Evolutionary conservation across 176 grass and related monocot species (phyloP).

Genomic region (Eleusine indica): DNA sequence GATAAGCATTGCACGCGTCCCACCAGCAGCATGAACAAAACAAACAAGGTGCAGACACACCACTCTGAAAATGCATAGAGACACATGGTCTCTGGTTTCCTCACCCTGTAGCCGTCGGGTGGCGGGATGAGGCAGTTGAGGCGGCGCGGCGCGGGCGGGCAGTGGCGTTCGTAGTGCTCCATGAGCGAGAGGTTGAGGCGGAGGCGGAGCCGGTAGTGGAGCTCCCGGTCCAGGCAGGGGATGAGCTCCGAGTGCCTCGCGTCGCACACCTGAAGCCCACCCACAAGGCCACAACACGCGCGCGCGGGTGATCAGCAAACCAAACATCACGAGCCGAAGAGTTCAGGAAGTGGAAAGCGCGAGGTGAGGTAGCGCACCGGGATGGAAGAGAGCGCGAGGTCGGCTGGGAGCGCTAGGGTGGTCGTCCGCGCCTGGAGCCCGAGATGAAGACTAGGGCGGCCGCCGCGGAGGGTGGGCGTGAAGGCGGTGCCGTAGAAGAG

Average conservation of each 20-base stretch:
- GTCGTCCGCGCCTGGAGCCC: background rate
- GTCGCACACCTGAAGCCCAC: conserved; percentile 60
- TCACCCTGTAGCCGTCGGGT: conserved; percentile 66
- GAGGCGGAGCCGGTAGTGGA: conserved; percentile 69
- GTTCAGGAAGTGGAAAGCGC: background rate
- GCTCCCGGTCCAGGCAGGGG: conserved; percentile 67
- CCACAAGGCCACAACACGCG: no score
- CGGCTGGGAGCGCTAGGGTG: conserved; percentile 18
- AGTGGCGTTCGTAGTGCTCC: conserved; percentile 92
- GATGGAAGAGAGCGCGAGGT: conserved; percentile 56
- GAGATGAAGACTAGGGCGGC: background rate
- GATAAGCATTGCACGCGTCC: background rate
- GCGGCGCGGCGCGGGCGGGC: conserved; percentile 53
- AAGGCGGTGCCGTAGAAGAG: conserved; percentile 78
- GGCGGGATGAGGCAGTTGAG: conserved; percentile 84
- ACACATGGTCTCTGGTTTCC: background rate
- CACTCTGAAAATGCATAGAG: background rate
- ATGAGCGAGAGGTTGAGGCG: conserved; percentile 71
- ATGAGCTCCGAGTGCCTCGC: conserved; percentile 70
- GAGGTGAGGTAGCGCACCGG: conserved; percentile 46
- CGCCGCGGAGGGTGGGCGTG: conserved; percentile 50
- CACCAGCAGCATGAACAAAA: conserved; percentile 1
- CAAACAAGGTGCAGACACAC: background rate
- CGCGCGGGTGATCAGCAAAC: conserved; percentile 12
- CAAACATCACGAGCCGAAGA: background rate